Evolutionary conservation across 2,329 filamentous ascomycete genomes (phyloP), one percentile per base, ranked within the genome.

Genomic region (Colletotrichum ledebouriae): DNA sequence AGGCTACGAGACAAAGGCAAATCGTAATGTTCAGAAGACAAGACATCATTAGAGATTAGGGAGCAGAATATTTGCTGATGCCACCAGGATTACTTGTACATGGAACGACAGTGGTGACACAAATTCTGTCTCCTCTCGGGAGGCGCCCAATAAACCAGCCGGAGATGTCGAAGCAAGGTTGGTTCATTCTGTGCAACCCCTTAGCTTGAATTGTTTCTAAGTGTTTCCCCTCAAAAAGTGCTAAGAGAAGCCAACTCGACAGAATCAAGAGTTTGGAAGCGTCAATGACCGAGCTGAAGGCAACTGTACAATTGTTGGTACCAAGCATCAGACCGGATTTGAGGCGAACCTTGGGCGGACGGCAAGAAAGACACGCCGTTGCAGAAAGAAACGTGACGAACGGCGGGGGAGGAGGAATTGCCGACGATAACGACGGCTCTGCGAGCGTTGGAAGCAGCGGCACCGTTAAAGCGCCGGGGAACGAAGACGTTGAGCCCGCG

Each of bases 101-200:
- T 69, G 66, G 66, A 69, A 69, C 20, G 66, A 69, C 56, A 69
- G 66, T 34, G 66, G 66, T 34, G 66, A 69, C 20, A 69, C 66
- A 4, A 56, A 69, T 49, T 69, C 66, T 5, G 61, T 52, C 29
- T 50, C 66, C 41, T 66, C 61, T 5, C 25, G 49, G 12, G 66
- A 69, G 20, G 34, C 56, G 11, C 55, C 61, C 2, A 50, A 13
- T 13, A 69, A 66, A 25, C 66, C 49, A 7, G 29, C 6, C 6
- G 29, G 29, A 29, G 62, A 69, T 22, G 33, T 53, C 13, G 66
- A 69, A 20, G 61, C 41, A 37, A 59, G 66, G 66, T 69, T 50
- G 60, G 42, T 52, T 52, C 4, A 1, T 25, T 17, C 29, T 29
- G 29, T 29, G 49, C 29, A n/a, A n/a, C 10, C 15, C 3, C 22